A percentile compares a stretch with the other conserved stretches of the same genome.
These are phyloP conservation scores for Fraxinus sp. DNA, from an alignment of 305 asterid species.

Conservation along the genomic window DNA sequence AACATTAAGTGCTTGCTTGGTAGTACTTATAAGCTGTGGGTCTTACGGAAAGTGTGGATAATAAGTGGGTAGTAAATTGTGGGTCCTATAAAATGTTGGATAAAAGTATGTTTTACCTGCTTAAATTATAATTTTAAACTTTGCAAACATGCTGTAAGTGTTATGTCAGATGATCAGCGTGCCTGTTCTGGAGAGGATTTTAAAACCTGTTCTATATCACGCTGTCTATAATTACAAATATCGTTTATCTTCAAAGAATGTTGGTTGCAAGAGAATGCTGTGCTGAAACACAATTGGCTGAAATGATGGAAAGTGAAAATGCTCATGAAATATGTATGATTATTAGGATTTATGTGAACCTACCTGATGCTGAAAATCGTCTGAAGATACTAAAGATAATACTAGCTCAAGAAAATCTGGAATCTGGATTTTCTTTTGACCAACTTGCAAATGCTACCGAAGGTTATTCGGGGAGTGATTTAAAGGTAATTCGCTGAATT, in stretches of 20 bases:
- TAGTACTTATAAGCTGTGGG: neutral
- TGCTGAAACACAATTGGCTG: neutral
- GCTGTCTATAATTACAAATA: neutral
- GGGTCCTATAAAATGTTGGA: neutral
- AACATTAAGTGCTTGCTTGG: neutral
- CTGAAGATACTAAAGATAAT: slow-evolving; percentile 78
- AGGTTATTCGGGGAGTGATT: slow-evolving; percentile 98
- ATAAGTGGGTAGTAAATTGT: neutral
- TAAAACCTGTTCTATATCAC: neutral
- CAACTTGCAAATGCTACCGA: slow-evolving; percentile 91
- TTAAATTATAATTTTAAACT: neutral
- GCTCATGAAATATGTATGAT: slow-evolving; percentile 27
- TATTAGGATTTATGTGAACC: slow-evolving; percentile 84
- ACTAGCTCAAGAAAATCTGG: slow-evolving; percentile 77
- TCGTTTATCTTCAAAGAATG: neutral
- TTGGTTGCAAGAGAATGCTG: neutral
- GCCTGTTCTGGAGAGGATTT: neutral
- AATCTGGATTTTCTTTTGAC: slow-evolving; percentile 59
- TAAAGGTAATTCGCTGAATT: slow-evolving; percentile 60
- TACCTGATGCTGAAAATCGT: slow-evolving; percentile 92
- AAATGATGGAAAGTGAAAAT: slow-evolving; percentile 1
- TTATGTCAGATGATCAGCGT: neutral
- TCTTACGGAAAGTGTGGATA: neutral
- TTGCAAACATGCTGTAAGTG: neutral
- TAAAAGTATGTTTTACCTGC: neutral